These are phyloP conservation scores for Ceratorhiza oryzae-sativae DNA, from an alignment of 1,284 basidiomycete genomes.

Conservation along the genomic window DNA sequence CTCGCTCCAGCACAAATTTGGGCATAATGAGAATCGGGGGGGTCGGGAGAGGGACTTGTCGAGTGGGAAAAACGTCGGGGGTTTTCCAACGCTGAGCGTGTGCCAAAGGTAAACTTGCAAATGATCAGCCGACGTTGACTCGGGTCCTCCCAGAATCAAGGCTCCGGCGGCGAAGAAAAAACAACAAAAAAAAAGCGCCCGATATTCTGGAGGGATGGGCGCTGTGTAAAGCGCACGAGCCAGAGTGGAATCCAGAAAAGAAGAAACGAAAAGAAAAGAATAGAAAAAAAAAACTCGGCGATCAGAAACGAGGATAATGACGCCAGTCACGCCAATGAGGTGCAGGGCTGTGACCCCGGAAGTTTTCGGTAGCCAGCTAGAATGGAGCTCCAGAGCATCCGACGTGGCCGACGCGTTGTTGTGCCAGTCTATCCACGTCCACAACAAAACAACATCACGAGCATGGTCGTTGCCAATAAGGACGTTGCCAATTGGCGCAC, in stretches of 20 bases:
- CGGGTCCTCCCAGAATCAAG: too few relatives aligned
- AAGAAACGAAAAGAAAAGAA: too few relatives aligned
- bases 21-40: neutral
- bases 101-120: neutral
- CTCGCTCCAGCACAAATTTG: neutral
- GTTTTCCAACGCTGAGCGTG: neutral
- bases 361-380: constrained; percentile 1
- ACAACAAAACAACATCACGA: constrained; percentile 34
- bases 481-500: constrained; percentile 27
- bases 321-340: neutral
- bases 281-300: neutral
- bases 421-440: neutral
- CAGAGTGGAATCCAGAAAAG: too few relatives aligned
- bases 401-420: constrained; percentile 12
- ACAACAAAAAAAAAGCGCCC: too few relatives aligned
- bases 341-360: neutral
- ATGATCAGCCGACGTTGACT: neutral
- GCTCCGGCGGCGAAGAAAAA: too few relatives aligned
- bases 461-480: neutral
- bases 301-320: neutral
- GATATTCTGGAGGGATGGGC: neutral
- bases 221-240: neutral
- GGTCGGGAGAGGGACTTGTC: neutral
- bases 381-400: neutral
- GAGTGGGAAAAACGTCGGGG: neutral